Percentiles rank a stretch among this genome's conserved stretches.
Conservation (phyloP, 257 asterid genomes). For the Solanum gracilifrons region DNA sequence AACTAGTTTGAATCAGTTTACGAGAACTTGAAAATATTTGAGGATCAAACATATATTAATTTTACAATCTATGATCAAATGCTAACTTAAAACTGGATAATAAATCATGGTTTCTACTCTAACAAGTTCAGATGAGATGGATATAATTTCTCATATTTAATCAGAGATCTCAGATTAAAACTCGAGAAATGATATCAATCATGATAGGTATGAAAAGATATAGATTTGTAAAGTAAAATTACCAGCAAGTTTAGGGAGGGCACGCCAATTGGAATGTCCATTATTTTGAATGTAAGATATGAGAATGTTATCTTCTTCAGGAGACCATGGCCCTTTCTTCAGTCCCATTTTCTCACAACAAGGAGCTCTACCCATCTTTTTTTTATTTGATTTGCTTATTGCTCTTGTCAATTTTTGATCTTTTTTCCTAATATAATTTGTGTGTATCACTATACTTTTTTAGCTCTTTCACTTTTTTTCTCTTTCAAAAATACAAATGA, state of each 20-base stretch:
- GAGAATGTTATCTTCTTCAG: slow-evolving; percentile 3
- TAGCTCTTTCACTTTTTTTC: not conserved
- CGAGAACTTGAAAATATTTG: not conserved
- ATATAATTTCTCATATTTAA: not conserved
- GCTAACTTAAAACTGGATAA: not conserved
- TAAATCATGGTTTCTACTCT: not conserved
- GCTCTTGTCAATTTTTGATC: not conserved
- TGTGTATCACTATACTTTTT: not conserved
- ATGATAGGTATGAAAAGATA: not conserved
- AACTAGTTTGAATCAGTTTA: not conserved
- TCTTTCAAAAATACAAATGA: not conserved
- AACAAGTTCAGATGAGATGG: not conserved
- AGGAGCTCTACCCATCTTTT: slow-evolving; percentile 3
- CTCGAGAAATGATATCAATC: not conserved
- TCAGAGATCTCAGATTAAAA: not conserved
- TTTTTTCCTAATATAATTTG: too few species aligned
- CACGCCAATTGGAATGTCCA: slow-evolving; percentile 7
- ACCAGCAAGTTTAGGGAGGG: slow-evolving; percentile 7
- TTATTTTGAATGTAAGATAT: not conserved
- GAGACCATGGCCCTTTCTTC: slow-evolving; percentile 8
- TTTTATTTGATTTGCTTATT: not conserved
- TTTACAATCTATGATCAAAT: not conserved
- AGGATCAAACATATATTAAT: not conserved
- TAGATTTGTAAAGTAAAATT: not conserved
- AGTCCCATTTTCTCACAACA: slow-evolving; percentile 8